Evolutionary conservation across 225 moss, liverwort and hornwort species (phyloP).

Genomic region (Marchantia paleacea): DNA sequence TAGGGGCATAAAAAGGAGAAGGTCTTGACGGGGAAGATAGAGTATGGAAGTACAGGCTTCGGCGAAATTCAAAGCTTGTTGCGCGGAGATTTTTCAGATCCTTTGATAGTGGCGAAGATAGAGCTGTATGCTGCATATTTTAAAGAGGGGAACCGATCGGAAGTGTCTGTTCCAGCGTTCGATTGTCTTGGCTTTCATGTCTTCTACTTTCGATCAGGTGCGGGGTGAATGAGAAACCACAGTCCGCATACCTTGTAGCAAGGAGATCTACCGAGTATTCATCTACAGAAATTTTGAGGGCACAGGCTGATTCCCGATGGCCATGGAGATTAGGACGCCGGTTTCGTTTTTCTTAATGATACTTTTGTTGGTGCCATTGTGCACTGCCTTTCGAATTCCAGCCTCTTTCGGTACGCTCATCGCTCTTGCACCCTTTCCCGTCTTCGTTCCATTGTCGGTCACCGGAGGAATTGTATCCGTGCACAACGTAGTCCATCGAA

Average conservation of each 20-base stretch:
- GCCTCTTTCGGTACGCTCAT: background rate
- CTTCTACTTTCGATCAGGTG: background rate
- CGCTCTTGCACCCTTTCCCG: too few relatives aligned
- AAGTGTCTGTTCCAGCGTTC: background rate
- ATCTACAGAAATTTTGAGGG: background rate
- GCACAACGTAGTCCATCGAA: too few relatives aligned
- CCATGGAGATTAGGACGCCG: background rate
- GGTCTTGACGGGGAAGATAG: background rate
- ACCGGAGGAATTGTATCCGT: too few relatives aligned
- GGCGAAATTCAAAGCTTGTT: background rate
- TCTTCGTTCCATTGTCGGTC: too few relatives aligned
- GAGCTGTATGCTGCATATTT: background rate
- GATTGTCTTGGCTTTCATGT: background rate
- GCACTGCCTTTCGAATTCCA: slow-evolving; percentile 12
- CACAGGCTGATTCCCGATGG: background rate
- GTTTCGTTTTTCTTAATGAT: background rate
- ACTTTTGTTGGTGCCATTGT: background rate
- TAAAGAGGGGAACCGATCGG: background rate
- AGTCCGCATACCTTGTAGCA: background rate
- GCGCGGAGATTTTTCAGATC: background rate
- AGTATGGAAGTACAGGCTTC: background rate
- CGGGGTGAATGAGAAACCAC: background rate
- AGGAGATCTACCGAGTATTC: background rate
- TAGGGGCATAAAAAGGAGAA: background rate
- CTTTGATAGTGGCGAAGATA: background rate